A percentile compares a stretch with the other conserved stretches of the same genome.
Evolutionary conservation across 352 stramenopile species (phyloP).

Genomic region (Globisporangium takayamanum): DNA sequence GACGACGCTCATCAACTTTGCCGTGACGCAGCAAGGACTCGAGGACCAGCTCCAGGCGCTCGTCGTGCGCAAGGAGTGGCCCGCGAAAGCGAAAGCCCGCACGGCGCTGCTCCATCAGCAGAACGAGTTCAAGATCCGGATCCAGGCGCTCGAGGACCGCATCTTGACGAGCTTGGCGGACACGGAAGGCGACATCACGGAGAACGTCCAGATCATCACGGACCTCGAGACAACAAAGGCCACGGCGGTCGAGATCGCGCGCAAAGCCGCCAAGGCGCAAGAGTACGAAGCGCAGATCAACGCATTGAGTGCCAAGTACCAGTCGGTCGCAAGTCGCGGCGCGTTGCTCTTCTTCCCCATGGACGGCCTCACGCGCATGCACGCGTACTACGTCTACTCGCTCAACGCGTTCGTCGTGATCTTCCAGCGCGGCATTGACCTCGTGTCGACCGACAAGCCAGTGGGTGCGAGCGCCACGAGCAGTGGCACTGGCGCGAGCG

Average conservation of each 20-base stretch:
- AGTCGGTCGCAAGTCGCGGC: conserved; percentile 86
- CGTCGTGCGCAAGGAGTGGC: conserved; percentile 88
- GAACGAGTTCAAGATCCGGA: conserved; percentile 87
- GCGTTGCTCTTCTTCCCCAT: conserved; percentile 95
- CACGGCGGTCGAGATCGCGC: conserved; percentile 81
- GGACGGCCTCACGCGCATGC: conserved; percentile 89
- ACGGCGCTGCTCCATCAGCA: conserved; percentile 83
- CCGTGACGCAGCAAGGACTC: conserved; percentile 83
- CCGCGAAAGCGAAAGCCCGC: conserved; percentile 75
- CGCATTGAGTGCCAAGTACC: conserved; percentile 87
- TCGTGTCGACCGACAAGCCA: conserved; percentile 50
- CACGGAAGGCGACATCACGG: conserved; percentile 86
- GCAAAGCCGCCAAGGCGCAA: conserved; percentile 67
- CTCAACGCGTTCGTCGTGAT: conserved; percentile 94
- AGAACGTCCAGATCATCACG: conserved; percentile 95
- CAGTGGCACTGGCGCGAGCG: conserved; percentile 7
- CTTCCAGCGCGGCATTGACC: conserved; percentile 92
- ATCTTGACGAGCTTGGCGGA: conserved; percentile 83
- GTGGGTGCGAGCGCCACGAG: conserved; percentile 7
- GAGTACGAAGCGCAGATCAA: conserved; percentile 80
- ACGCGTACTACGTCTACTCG: conserved; percentile 95
- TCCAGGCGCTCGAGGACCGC: conserved; percentile 86
- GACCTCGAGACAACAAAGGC: conserved; percentile 92
- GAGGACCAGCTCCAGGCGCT: conserved; percentile 88
- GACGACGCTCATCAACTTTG: conserved; percentile 90